A percentile compares a stretch with the other conserved stretches of the same genome.
These are phyloP conservation scores for Saturnispora hagleri DNA, from an alignment of 805 yeast genomes.

Conservation along the genomic window DNA sequence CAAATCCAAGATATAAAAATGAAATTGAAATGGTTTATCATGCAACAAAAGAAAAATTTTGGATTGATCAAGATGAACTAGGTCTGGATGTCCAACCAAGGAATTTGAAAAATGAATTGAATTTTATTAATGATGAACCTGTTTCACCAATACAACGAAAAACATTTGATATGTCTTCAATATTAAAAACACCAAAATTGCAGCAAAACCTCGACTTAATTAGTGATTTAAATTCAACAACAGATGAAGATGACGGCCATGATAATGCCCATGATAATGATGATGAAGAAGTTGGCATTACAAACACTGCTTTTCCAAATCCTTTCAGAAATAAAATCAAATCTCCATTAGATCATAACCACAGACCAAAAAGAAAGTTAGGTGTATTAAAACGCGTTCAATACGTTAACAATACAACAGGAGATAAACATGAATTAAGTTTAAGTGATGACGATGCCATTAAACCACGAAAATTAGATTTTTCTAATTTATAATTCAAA, in stretches of 20 bases:
- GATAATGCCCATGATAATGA: background rate
- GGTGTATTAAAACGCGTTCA: slow-evolving; percentile 12
- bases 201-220: slow-evolving; percentile 6
- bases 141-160: background rate
- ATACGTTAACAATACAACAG: slow-evolving; percentile 24
- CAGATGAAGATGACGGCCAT: slow-evolving; percentile 1
- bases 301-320: slow-evolving; percentile 18
- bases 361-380: background rate
- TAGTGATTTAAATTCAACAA: background rate
- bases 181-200: slow-evolving; percentile 6
- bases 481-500: slow-evolving; percentile 13
- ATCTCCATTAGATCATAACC: background rate
- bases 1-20: slow-evolving; percentile 23
- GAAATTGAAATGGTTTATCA: slow-evolving; percentile 34
- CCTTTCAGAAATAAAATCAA: slow-evolving; percentile 16
- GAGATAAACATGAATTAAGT: slow-evolving; percentile 24
- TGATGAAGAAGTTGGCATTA: slow-evolving; percentile 13
- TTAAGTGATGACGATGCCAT: slow-evolving; percentile 29
- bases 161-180: slow-evolving; percentile 1
- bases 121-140: background rate
- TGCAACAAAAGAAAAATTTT: slow-evolving; percentile 32
- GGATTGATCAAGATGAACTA: slow-evolving; percentile 23
- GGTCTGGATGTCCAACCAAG: slow-evolving; percentile 33
- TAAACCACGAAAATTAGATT: slow-evolving; percentile 33
- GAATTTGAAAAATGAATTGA: slow-evolving; percentile 7